phyloP scores from a whole-genome alignment of 495 filamentous ascomycete genomes.

The Penicillium longicatenatum region DNA sequence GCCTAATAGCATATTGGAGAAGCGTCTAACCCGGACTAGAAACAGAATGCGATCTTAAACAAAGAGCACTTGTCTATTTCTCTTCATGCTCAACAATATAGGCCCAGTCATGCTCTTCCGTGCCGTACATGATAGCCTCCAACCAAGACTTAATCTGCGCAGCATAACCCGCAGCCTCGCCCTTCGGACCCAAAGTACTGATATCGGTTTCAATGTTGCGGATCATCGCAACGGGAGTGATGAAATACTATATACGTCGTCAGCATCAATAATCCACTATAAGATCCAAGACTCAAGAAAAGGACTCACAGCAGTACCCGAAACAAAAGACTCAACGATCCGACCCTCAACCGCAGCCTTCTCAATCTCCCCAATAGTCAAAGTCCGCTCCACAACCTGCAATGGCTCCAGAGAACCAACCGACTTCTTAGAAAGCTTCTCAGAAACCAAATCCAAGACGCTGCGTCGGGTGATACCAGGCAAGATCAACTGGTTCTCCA shows the following conservation, averaged over 20 bases:
- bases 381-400: slow-evolving; percentile 77
- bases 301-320: slow-evolving; percentile 77
- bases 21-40: no score
- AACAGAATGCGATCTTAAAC: no score
- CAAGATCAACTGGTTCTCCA: slow-evolving; percentile 80
- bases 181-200: slow-evolving; percentile 60
- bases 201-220: slow-evolving; percentile 72
- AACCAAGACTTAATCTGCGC: slow-evolving; percentile 75
- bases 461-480: slow-evolving; percentile 81
- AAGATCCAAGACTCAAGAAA: neutral
- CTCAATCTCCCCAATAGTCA: slow-evolving; percentile 77
- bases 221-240: slow-evolving; percentile 73
- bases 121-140: slow-evolving; percentile 83
- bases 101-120: slow-evolving; percentile 76
- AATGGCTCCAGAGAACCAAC: slow-evolving; percentile 53
- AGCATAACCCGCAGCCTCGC: slow-evolving; percentile 66
- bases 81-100: slow-evolving; percentile 67
- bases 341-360: slow-evolving; percentile 74
- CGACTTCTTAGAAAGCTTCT: slow-evolving; percentile 49
- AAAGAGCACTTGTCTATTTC: neutral
- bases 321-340: slow-evolving; percentile 80
- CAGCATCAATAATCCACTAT: slow-evolving; percentile 9
- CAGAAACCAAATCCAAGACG: slow-evolving; percentile 70
- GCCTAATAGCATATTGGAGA: no score
- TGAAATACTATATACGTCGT: slow-evolving; percentile 63